Conservation (phyloP, 805 yeast genomes). For the Metschnikowia dekortorum region DNA sequence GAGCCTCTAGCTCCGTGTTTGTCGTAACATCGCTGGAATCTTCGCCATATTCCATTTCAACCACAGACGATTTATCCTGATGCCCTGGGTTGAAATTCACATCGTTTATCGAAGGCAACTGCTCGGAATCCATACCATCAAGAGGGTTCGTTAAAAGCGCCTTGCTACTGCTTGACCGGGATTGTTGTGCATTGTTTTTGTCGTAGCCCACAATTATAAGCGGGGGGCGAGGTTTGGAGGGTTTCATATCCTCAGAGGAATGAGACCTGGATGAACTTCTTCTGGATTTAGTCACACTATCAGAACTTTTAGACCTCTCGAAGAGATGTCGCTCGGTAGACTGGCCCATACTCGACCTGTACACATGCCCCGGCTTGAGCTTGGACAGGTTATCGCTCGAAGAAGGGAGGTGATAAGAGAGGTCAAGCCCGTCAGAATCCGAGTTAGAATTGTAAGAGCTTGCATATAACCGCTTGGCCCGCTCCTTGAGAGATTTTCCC, state of each 20-base stretch:
- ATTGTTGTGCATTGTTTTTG: background rate
- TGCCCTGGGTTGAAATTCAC: background rate
- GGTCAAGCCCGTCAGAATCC: slow-evolving; percentile 1
- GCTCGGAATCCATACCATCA: background rate
- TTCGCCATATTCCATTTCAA: slow-evolving; percentile 5
- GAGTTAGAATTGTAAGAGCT: slow-evolving; percentile 1
- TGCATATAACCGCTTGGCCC: slow-evolving; percentile 12
- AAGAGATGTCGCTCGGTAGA: background rate
- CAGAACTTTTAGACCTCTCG: background rate
- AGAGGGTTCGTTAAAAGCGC: background rate
- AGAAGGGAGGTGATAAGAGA: background rate
- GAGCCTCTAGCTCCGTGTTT: background rate
- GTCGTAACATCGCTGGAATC: background rate
- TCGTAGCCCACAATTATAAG: slow-evolving; percentile 1
- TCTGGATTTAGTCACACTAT: background rate
- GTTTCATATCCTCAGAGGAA: slow-evolving; percentile 1
- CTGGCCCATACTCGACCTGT: background rate
- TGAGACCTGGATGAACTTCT: background rate
- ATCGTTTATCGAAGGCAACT: background rate
- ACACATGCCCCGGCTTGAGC: background rate
- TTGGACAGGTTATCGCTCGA: background rate
- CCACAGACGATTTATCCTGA: slow-evolving; percentile 1
- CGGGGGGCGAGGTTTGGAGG: background rate
- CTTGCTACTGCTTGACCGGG: background rate
- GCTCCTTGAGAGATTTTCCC: slow-evolving; percentile 10